Base-by-base conservation (phyloP, 1,284 basidiomycete genomes). In the Jaminaea rosea region DNA sequence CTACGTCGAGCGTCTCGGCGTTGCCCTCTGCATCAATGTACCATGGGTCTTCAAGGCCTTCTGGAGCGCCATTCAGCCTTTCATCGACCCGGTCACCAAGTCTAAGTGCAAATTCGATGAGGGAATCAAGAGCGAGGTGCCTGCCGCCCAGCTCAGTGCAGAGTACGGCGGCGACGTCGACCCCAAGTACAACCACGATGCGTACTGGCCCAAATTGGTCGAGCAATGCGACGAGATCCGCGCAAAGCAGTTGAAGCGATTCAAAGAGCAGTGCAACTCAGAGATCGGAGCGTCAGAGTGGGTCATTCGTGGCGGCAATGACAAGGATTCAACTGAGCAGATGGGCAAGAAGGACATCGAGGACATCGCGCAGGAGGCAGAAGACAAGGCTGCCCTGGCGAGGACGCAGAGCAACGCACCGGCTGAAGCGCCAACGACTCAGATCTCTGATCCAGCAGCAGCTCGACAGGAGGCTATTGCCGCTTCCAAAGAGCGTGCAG, bases 181-280 rank as follows among this genome's bases (percentile, higher is more conserved):
- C 46, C 67, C 74, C 49, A 52, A 80, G 52, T 88, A 86, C 62
- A 77, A 79, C 0, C 86, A 88, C 64, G 81, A 81, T 27, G 79
- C 80, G 55, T 89, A 87, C 68, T 88, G 87, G 85, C 79, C 80
- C 1, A 78, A 79, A 17, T 77, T 89, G 24, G 73, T 85, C 1
- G 65, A 76, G 51, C 74, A 84, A 64, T 80, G 80, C 55, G 78
- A 80, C 11, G 77, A 80, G 52, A 77, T 81, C 44, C 76, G 77
- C 44, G 75, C 77, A 41, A 68, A 59, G 34, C 81, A 82, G 79
- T 75, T 80, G 59, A 77, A 79, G 49, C 79, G 78, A 26, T 90
- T 75, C 70, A 48, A 57, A 13, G 57, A 69, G 34, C 50, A 59
- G 39, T 75, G 75, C 42, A 59, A 64, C 6, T 47, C 56, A 13